phyloP scores from a whole-genome alignment of 148 eudicot species.

The Spergularia bocconei region DNA sequence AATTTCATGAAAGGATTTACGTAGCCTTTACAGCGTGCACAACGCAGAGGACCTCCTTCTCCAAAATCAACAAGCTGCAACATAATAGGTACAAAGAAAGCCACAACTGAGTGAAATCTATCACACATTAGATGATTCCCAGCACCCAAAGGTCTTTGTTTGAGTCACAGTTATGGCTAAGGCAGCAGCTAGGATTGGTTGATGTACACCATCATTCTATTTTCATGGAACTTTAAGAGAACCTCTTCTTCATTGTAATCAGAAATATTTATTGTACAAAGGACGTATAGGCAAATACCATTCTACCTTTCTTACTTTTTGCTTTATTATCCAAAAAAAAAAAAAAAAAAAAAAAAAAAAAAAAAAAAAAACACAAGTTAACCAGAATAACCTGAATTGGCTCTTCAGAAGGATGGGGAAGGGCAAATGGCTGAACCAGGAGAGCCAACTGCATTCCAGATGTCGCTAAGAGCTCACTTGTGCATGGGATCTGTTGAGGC shows the following conservation, averaged over 20 bases:
- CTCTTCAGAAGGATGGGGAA: slow-evolving; percentile 96
- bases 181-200: neutral
- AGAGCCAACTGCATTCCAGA: slow-evolving; percentile 96
- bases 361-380: too few species aligned
- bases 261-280: neutral
- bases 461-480: slow-evolving; percentile 75
- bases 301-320: neutral
- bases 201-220: neutral
- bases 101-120: neutral
- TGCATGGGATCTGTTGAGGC: slow-evolving; percentile 72
- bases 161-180: neutral
- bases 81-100: slow-evolving; percentile 12
- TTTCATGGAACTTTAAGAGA: neutral
- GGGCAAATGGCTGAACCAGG: slow-evolving; percentile 93
- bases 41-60: slow-evolving; percentile 95
- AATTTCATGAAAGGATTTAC: slow-evolving; percentile 97
- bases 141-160: neutral
- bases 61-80: slow-evolving; percentile 90
- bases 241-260: neutral
- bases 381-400: slow-evolving; percentile 61
- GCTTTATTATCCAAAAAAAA: neutral
- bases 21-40: slow-evolving; percentile 99
- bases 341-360: neutral
- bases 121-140: neutral
- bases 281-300: neutral